Percentiles rank a stretch among this genome's conserved stretches.
Conservation (phyloP, 768 basidiomycete species). For the Leucocoprinus leucothites region DNA sequence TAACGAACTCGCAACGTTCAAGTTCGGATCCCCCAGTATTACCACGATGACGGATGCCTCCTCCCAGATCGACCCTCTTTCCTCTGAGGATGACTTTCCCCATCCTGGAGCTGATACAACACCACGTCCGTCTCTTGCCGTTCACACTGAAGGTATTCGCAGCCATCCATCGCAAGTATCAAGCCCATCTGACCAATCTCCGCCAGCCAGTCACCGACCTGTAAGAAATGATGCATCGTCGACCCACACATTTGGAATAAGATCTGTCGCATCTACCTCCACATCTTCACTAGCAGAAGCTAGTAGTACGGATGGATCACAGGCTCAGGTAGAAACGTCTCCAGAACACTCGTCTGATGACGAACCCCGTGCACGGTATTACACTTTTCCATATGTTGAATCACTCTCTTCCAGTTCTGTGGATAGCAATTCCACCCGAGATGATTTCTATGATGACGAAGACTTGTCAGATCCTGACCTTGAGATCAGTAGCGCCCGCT, state of each 20-base stretch:
- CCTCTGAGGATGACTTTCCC: conserved; percentile 33
- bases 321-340: not conserved
- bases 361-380: conserved; percentile 27
- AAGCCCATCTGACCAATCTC: not conserved
- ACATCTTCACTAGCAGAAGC: conserved; percentile 38
- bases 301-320: conserved; percentile 19
- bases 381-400: conserved; percentile 21
- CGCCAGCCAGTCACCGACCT: conserved; percentile 8
- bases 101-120: conserved; percentile 38
- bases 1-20: conserved; percentile 43
- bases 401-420: conserved; percentile 23
- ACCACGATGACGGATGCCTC: conserved; percentile 33
- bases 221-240: conserved; percentile 39
- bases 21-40: conserved; percentile 41
- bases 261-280: conserved; percentile 41
- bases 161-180: conserved; percentile 29
- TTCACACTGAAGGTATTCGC: conserved; percentile 20
- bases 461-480: conserved; percentile 35
- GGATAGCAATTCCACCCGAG: conserved; percentile 19
- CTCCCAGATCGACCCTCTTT: conserved; percentile 15
- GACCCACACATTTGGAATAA: conserved; percentile 45
- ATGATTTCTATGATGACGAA: conserved; percentile 39
- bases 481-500: conserved; percentile 36
- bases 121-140: conserved; percentile 47
- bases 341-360: conserved; percentile 4